phyloP scores from a whole-genome alignment of 306 rosid species.

The Quercus berberidifolia region DNA sequence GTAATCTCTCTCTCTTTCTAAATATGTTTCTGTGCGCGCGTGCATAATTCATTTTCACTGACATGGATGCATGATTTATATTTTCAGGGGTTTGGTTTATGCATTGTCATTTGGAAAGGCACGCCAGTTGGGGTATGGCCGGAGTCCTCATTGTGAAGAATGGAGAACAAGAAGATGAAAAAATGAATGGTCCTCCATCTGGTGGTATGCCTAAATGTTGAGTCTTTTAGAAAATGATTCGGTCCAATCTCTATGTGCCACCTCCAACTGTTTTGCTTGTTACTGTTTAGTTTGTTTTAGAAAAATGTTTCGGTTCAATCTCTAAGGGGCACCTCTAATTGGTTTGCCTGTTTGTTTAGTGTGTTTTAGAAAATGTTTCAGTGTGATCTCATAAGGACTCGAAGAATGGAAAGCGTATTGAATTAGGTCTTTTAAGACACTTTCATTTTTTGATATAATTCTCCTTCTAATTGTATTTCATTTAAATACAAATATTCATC shows the following conservation, averaged over 20 bases:
- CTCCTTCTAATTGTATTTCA: background rate
- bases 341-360: no score
- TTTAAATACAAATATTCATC: background rate
- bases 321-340: no score
- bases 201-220: constrained; percentile 29
- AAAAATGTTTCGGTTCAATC: no score
- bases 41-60: background rate
- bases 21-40: no score
- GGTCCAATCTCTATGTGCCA: no score
- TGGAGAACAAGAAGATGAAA: constrained; percentile 3
- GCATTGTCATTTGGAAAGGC: constrained; percentile 43
- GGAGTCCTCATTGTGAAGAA: constrained; percentile 32
- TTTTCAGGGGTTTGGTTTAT: constrained; percentile 39
- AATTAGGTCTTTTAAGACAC: no score
- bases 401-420: no score
- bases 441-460: background rate
- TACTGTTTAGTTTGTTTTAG: no score
- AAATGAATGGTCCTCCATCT: constrained; percentile 1
- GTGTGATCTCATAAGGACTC: no score
- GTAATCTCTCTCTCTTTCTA: background rate
- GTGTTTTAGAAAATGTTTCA: no score
- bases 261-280: no score
- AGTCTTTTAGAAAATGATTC: no score
- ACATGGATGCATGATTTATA: background rate
- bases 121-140: constrained; percentile 41